A percentile compares a stretch with the other conserved stretches of the same genome.
Evolutionary conservation across 805 yeast species (phyloP).

Genomic region (Myxozyma nipponensis): DNA sequence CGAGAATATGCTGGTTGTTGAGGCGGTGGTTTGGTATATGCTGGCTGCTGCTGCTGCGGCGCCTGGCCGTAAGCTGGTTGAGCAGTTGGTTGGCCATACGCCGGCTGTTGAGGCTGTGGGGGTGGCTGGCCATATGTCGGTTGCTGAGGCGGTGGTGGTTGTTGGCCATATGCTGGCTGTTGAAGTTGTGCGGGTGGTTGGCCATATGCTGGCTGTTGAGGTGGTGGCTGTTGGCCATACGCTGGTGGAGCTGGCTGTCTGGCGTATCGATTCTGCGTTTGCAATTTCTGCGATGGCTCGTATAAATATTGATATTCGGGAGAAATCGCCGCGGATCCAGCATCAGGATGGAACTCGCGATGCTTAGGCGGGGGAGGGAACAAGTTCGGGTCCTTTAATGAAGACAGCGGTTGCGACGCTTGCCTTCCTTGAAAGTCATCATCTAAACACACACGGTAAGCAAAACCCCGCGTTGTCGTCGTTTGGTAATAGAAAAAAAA

Average conservation of each 20-base stretch:
- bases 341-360: constrained; percentile 36
- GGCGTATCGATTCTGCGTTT: constrained; percentile 16
- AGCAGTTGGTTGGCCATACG: neutral
- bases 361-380: constrained; percentile 50
- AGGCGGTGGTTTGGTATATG: constrained; percentile 1
- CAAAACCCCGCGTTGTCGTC: neutral
- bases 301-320: constrained; percentile 22
- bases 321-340: constrained; percentile 22
- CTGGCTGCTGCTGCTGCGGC: neutral
- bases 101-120: constrained; percentile 1
- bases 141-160: constrained; percentile 3
- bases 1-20: constrained; percentile 1
- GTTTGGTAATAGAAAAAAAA: neutral
- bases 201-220: neutral
- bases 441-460: neutral
- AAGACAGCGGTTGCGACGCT: constrained; percentile 30
- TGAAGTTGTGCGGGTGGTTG: neutral
- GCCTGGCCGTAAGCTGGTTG: constrained; percentile 8
- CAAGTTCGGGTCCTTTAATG: constrained; percentile 37
- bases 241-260: constrained; percentile 12
- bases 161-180: constrained; percentile 19
- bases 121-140: neutral
- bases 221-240: neutral
- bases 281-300: constrained; percentile 27
- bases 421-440: neutral